A percentile compares a stretch with the other conserved stretches of the same genome.
Conservation (phyloP, 305 asterid species). For the Ajuga reptans region DNA sequence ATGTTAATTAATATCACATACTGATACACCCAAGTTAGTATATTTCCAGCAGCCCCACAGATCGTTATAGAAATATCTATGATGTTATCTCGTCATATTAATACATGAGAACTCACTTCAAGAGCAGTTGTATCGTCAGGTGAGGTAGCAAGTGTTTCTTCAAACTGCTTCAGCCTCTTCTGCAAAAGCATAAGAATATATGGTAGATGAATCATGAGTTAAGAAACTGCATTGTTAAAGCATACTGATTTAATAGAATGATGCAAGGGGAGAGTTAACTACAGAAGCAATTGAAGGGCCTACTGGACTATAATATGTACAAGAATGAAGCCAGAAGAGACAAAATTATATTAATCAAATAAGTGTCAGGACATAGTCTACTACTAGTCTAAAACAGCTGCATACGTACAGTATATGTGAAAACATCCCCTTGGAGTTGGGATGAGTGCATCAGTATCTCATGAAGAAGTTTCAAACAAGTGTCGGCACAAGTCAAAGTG, state of each 20-base stretch:
- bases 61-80: background rate
- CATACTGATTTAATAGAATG: background rate
- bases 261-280: background rate
- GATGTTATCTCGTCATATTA: conserved; percentile 11
- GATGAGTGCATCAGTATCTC: conserved; percentile 3
- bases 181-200: conserved; percentile 35
- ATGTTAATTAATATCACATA: conserved; percentile 6
- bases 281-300: conserved; percentile 15
- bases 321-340: conserved; percentile 14
- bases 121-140: conserved; percentile 73
- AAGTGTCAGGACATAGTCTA: background rate
- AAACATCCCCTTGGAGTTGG: background rate
- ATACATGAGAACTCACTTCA: conserved; percentile 56
- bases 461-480: background rate
- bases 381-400: background rate
- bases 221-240: conserved; percentile 13
- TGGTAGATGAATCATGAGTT: background rate
- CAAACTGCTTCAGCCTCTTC: conserved; percentile 67
- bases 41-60: background rate
- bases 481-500: background rate
- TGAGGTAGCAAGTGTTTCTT: conserved; percentile 51
- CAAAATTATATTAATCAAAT: background rate
- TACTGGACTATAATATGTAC: background rate
- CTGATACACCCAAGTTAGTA: background rate
- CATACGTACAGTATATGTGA: background rate